A percentile compares a stretch with the other conserved stretches of the same genome.
phyloP scores from a whole-genome alignment of 2,329 filamentous ascomycete genomes.

The Niveomyces coronatus region DNA sequence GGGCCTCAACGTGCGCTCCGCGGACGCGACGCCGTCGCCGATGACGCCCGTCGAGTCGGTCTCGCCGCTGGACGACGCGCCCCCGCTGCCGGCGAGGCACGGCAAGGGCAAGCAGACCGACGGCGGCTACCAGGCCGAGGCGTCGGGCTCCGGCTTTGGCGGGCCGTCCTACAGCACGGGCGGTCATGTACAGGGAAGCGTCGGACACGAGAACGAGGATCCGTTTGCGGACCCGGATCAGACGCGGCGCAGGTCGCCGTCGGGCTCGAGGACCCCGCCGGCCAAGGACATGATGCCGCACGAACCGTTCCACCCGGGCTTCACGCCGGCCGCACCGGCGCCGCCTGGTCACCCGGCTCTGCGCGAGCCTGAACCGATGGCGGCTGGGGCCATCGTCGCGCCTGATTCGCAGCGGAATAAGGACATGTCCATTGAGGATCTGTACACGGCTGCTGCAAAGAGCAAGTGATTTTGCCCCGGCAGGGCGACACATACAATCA shows the following conservation, averaged over 20 bases:
- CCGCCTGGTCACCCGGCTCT: background rate
- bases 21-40: conserved; percentile 17
- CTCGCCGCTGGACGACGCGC: conserved; percentile 5
- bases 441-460: conserved; percentile 7
- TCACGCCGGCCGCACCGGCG: conserved; percentile 13
- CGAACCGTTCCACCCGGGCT: conserved; percentile 31
- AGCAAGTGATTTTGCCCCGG: background rate
- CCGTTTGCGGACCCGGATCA: conserved; percentile 22
- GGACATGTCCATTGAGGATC: conserved; percentile 4
- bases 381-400: background rate
- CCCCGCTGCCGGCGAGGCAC: conserved; percentile 13
- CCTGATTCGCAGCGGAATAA: background rate
- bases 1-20: conserved; percentile 25
- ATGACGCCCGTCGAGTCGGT: background rate
- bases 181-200: conserved; percentile 12
- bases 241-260: background rate
- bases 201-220: conserved; percentile 13
- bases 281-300: conserved; percentile 17
- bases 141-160: conserved; percentile 17
- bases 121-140: conserved; percentile 11
- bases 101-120: conserved; percentile 25
- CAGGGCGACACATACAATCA: too few relatives aligned
- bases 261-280: background rate
- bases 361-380: too few relatives aligned
- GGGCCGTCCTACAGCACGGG: conserved; percentile 7